Evolutionary conservation across 2,329 filamentous ascomycete species (phyloP).

Genomic region (Aspergillus hiratsukae): DNA sequence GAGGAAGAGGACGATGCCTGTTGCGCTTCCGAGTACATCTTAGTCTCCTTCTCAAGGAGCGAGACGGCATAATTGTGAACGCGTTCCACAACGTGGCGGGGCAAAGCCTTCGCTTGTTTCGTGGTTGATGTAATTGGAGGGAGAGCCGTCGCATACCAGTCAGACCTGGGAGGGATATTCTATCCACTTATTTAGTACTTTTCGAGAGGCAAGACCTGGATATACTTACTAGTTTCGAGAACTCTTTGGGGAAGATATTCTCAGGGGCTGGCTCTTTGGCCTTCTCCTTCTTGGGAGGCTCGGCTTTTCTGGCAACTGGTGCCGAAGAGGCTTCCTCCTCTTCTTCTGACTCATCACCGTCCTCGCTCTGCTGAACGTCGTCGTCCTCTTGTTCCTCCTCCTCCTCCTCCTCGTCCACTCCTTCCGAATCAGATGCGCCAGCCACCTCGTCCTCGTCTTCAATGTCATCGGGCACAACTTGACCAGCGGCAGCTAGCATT

Average conservation of each 20-base stretch:
- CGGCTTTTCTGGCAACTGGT: constrained; percentile 16
- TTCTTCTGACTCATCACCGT: constrained; percentile 29
- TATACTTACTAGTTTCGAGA: constrained; percentile 30
- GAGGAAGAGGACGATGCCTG: constrained; percentile 76
- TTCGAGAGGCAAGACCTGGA: not conserved
- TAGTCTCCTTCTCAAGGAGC: constrained; percentile 73
- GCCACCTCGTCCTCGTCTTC: constrained; percentile 28
- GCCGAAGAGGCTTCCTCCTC: constrained; percentile 27
- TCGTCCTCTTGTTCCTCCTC: constrained; percentile 35
- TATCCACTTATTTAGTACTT: constrained; percentile 25
- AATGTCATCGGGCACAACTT: constrained; percentile 33
- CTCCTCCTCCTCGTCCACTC: constrained; percentile 38
- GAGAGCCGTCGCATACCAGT: constrained; percentile 62
- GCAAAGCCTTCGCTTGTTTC: constrained; percentile 43
- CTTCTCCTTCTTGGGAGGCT: constrained; percentile 20
- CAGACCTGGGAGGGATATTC: constrained; percentile 59
- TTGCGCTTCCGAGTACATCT: constrained; percentile 66
- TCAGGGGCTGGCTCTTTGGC: constrained; percentile 16
- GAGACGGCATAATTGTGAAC: constrained; percentile 64
- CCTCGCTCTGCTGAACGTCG: constrained; percentile 24
- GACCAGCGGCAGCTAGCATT: constrained; percentile 33
- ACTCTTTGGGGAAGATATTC: constrained; percentile 31
- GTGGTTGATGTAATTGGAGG: constrained; percentile 47
- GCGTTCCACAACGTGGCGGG: constrained; percentile 52
- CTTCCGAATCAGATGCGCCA: constrained; percentile 24